Evolutionary conservation across 805 yeast genomes (phyloP), one percentile per base, ranked within the genome.

Genomic region (Candida parachauliodes): DNA sequence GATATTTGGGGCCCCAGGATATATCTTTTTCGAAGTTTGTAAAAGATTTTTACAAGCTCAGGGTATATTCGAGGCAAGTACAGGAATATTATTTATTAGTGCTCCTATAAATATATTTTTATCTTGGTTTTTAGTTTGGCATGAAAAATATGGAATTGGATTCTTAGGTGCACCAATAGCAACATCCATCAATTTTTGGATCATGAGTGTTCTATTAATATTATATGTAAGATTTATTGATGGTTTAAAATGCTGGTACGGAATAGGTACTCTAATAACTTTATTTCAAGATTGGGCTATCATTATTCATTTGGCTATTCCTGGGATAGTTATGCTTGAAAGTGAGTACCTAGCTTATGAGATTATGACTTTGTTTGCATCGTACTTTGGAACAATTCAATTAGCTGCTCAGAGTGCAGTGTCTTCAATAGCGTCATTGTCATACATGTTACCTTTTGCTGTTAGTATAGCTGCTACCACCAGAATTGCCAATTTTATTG

Each of bases 191-290:
- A 68, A 68, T 41, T 68, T 65, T 46, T 68, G 70, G 66, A 36
- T 65, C 32, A 67, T 67, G 71, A 54, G 53, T 11, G 12, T 61
- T 4, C 47, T 68, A 25, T 47, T 68, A 27, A 53, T 66, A 3
- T 36, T 65, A 22, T 68, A 68, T 46, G 68, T 60, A 25, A 36
- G 66, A 0, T 72, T 64, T 42, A 56, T 82, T 26, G 86, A 83
- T 48, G 91, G 89, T 1, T 59, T 57, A 20, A 72, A 75, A 48
- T 84, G 91, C 49, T 83, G 91, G 91, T 73, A 65, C 43, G 91
- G 91, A 0, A 21, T 67, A 5, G 55, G 54, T 15, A 65, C 76
- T 21, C 46, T 72, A 0, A 24, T 47, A 2, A 61, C 64, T 36
- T 39, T 67, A 18, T 59, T 65, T 37, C 46, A 42, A 20, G 57